Conservation (phyloP, 345 rosid species). For the Murraya paniculata region DNA sequence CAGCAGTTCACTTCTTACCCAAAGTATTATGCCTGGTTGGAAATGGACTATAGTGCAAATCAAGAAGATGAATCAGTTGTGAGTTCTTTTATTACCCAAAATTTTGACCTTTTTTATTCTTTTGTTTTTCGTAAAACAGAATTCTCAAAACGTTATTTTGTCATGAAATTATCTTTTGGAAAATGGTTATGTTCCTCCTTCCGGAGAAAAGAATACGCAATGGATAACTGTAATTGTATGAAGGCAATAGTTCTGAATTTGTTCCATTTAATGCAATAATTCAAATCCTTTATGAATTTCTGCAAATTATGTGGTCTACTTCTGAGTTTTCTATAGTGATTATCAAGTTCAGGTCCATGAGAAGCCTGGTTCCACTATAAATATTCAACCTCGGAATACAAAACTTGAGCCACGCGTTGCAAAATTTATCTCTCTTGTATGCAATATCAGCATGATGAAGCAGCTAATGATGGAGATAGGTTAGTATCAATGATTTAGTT, state of each 20-base stretch:
- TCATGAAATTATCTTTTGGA: neutral
- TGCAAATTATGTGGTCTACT: neutral
- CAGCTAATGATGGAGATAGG: constrained; percentile 97
- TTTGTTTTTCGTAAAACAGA: neutral
- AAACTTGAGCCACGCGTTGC: constrained; percentile 68
- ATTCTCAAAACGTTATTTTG: constrained; percentile 4
- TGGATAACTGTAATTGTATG: neutral
- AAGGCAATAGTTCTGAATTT: neutral
- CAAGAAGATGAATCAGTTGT: constrained; percentile 51
- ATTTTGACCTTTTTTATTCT: neutral
- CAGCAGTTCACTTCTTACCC: constrained; percentile 52
- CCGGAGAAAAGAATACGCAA: neutral
- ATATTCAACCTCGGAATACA: constrained; percentile 56
- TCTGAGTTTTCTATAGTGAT: constrained; percentile 14
- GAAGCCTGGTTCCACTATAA: constrained; percentile 31
- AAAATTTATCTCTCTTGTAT: constrained; percentile 75
- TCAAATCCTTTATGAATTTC: neutral
- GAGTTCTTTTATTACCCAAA: constrained; percentile 29
- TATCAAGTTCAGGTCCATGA: constrained; percentile 57
- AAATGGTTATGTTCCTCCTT: constrained; percentile 6
- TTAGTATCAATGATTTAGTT: constrained; percentile 27
- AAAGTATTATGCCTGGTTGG: constrained; percentile 66
- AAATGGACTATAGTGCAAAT: constrained; percentile 71
- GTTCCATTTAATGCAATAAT: neutral
- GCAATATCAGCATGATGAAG: constrained; percentile 88